phyloP scores from a whole-genome alignment of 192 early-diverging fungal genomes.

The Fimicolochytrium jonesii region DNA sequence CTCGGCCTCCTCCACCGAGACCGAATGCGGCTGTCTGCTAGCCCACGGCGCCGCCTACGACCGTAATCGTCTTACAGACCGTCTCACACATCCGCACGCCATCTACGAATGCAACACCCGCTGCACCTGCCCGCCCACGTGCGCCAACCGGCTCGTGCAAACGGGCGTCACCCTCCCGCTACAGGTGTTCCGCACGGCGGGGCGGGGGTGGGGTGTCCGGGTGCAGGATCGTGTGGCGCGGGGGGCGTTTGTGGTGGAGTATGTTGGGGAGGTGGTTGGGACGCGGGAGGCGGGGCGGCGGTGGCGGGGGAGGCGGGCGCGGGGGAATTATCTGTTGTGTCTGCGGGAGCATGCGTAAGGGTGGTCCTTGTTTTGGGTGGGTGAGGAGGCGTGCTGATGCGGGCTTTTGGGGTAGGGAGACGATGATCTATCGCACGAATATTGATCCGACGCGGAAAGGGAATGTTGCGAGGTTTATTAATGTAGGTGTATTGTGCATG shows the following conservation, averaged over 20 bases:
- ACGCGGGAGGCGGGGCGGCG: conserved; percentile 26
- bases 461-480: conserved; percentile 35
- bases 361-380: too few species aligned
- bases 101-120: conserved; percentile 39
- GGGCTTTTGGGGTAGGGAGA: too few species aligned
- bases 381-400: too few species aligned
- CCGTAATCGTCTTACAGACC: not conserved
- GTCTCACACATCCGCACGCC: not conserved
- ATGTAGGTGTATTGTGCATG: too few species aligned
- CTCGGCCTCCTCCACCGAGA: not conserved
- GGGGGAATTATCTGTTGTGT: conserved; percentile 33
- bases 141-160: conserved; percentile 33
- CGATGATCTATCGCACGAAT: conserved; percentile 26
- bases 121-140: conserved; percentile 29
- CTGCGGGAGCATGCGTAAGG: conserved; percentile 26
- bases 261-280: conserved; percentile 35
- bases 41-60: not conserved
- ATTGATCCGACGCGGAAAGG: conserved; percentile 32
- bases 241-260: conserved; percentile 32
- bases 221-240: not conserved
- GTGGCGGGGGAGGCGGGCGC: conserved; percentile 13
- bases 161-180: conserved; percentile 2
- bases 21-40: not conserved
- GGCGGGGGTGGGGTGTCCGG: conserved; percentile 20
- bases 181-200: not conserved